A percentile compares a stretch with the other conserved stretches of the same genome.
These are phyloP conservation scores for Isoetes engelmannii DNA, from an alignment of 83 land plant genomes.

Conservation along the genomic window DNA sequence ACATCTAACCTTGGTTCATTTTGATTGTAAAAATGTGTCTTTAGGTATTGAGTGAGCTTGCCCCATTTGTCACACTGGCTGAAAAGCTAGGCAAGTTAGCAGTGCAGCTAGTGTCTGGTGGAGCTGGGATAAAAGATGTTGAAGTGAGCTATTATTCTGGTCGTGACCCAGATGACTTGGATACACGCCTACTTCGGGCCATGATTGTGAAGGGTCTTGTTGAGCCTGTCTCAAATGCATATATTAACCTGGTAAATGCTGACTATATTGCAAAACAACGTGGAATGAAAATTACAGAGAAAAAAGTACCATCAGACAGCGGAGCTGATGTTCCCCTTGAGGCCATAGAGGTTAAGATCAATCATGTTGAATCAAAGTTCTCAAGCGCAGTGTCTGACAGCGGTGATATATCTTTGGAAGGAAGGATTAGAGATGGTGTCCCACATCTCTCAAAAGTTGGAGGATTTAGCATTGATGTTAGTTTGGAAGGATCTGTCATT, in stretches of 20 bases:
- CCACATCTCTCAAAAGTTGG: constrained; percentile 68
- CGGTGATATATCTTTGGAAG: constrained; percentile 56
- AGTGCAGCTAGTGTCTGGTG: constrained; percentile 70
- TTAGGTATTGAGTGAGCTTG: constrained; percentile 68
- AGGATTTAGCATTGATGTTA: constrained; percentile 60
- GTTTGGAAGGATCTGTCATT: constrained; percentile 70
- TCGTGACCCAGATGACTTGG: constrained; percentile 57
- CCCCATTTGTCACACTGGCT: constrained; percentile 64
- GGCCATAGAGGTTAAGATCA: constrained; percentile 50
- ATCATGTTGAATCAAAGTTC: constrained; percentile 61
- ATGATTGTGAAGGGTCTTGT: constrained; percentile 76
- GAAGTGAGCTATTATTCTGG: constrained; percentile 55
- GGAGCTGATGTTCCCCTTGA: constrained; percentile 52
- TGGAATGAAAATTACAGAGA: constrained; percentile 68
- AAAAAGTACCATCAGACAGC: constrained; percentile 41
- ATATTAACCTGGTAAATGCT: constrained; percentile 76
- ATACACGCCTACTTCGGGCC: constrained; percentile 78
- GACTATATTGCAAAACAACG: constrained; percentile 67
- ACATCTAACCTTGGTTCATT: background rate
- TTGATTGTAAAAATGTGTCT: background rate
- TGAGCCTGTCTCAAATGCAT: constrained; percentile 62
- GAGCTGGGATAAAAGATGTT: constrained; percentile 58
- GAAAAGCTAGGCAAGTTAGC: constrained; percentile 80
- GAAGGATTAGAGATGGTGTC: constrained; percentile 59
- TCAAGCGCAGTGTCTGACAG: constrained; percentile 47